Percentiles rank a stretch among this genome's conserved stretches.
Evolutionary conservation across 257 asterid genomes (phyloP).

Genomic region (Jasminum sambac): DNA sequence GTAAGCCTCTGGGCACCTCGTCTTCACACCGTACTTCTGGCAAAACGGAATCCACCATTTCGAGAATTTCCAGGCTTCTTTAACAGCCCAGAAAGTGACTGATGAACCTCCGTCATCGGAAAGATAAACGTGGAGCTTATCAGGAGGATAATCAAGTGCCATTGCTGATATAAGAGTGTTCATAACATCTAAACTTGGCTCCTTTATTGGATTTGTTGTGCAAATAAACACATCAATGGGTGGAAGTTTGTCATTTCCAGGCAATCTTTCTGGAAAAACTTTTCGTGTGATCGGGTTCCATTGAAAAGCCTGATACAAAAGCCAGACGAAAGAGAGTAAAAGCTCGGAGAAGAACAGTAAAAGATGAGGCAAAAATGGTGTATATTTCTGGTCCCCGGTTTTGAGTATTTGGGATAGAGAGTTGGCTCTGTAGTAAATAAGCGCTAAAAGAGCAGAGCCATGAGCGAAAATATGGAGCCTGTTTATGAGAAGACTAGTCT

Average conservation of each 20-base stretch:
- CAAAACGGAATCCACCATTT: conserved; percentile 48
- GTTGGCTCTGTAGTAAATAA: conserved; percentile 44
- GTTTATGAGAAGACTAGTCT: conserved; percentile 32
- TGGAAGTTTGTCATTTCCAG: conserved; percentile 41
- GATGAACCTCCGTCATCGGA: conserved; percentile 54
- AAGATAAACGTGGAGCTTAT: conserved; percentile 48
- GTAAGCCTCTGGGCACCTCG: conserved; percentile 43
- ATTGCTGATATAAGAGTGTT: conserved; percentile 58
- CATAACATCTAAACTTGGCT: conserved; percentile 54
- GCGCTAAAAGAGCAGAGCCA: conserved; percentile 36
- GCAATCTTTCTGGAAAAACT: conserved; percentile 38
- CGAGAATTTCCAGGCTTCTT: conserved; percentile 46
- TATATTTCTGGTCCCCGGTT: neutral
- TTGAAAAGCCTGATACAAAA: conserved; percentile 32
- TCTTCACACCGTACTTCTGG: conserved; percentile 33
- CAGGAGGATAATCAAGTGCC: conserved; percentile 55
- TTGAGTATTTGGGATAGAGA: conserved; percentile 14
- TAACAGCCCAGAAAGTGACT: conserved; percentile 38
- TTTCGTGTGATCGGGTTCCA: conserved; percentile 37
- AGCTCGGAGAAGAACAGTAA: conserved; percentile 38
- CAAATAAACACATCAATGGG: conserved; percentile 48
- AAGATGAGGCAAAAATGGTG: conserved; percentile 32
- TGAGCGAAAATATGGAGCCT: conserved; percentile 38
- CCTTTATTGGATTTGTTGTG: conserved; percentile 53
- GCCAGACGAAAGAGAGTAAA: conserved; percentile 34